These are phyloP conservation scores for Xylaria castorea DNA, from an alignment of 495 filamentous ascomycete genomes.

Conservation along the genomic window DNA sequence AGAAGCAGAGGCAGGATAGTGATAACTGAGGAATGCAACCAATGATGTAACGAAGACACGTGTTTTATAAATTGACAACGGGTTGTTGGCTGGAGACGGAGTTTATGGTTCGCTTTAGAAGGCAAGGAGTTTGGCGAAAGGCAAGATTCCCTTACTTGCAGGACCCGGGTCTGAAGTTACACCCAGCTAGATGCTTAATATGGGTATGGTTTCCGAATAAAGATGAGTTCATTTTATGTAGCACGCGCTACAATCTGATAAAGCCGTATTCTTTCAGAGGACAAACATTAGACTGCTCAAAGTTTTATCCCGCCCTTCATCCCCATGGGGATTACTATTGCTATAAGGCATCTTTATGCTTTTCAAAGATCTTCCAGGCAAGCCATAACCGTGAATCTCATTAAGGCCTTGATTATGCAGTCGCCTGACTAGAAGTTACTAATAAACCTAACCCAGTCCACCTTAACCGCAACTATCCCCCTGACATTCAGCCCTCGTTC, in stretches of 20 bases:
- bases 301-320: background rate
- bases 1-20: conserved; percentile 44
- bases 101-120: background rate
- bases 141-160: background rate
- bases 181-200: background rate
- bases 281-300: background rate
- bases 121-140: conserved; percentile 8
- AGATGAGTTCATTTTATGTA: background rate
- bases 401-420: background rate
- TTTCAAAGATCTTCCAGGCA: background rate
- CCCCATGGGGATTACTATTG: background rate
- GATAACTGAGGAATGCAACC: conserved; percentile 13
- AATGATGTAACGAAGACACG: background rate
- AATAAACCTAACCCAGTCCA: background rate
- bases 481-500: background rate
- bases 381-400: background rate
- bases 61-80: background rate
- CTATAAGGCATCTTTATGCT: background rate
- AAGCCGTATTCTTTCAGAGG: background rate
- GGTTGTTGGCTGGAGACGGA: background rate
- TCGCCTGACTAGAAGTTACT: background rate
- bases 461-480: background rate
- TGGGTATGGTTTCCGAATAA: background rate
- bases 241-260: background rate
- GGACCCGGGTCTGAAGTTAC: background rate